Base-by-base conservation (phyloP, 352 stramenopile species). In the Pythium dissimile region DNA sequence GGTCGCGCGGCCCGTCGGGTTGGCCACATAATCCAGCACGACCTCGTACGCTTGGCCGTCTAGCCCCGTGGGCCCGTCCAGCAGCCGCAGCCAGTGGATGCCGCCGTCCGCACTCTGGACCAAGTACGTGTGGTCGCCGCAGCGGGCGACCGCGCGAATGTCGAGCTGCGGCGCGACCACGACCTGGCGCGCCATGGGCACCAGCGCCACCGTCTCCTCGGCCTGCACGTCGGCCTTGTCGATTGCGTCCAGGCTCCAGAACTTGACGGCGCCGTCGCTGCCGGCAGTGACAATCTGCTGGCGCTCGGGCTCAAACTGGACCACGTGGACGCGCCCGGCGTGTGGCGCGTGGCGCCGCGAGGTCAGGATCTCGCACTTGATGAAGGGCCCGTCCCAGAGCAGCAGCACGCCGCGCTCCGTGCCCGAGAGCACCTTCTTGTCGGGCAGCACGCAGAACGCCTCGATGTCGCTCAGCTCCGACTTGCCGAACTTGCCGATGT, bases 401-500 rank as follows among this genome's bases (percentile, higher is more conserved):
- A 98, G 62, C 27, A 98, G 63, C 31, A 87, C 75, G 18, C 90
- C 90, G 15, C 75, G 75, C 56, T 97, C 90, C 0, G 84, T 94
- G 1, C 85, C 86, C 31, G 81, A 94, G n/a, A 97, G 72, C 42
- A 94, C 89, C 64, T 98, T 98, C 41, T 94, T 95, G 58, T 98
- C 92, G 3, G 92, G 94, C n/a, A 98, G 67, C 30, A 97, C 88
- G 44, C 85, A 96, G 59, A 98, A 98, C 8, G 86, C 87, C 54
- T 91, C 82, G 28, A 98, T 87, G 69, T 98, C 94, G 38, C 77
- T 96, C 15, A 98, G 75, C 58, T 98, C 94, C 21, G 91, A 86
- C 54, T 97, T 97, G 60, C 94, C 94, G 55, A 98, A 98, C 64
- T 98, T 98, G 46, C 94, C 94, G 47, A 98, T 98, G 50, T 97